These are phyloP conservation scores for Cyphellophora attinorum DNA, from an alignment of 2,329 filamentous ascomycete genomes.

Conservation along the genomic window DNA sequence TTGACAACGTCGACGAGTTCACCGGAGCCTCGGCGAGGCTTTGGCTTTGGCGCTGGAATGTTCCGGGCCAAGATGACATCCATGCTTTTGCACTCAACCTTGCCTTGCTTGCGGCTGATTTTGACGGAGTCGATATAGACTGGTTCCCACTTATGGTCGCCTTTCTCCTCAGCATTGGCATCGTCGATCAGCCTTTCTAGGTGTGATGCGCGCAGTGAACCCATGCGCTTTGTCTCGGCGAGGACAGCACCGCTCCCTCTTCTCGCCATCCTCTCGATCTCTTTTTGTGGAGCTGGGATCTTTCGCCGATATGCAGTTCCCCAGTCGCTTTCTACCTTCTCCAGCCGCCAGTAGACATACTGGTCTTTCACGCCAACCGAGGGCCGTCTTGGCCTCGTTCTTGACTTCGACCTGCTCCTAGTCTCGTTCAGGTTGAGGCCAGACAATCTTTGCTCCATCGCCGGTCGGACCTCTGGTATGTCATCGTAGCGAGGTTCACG, in stretches of 20 bases:
- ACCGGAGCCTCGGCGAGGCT: constrained; percentile 47
- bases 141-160: constrained; percentile 9
- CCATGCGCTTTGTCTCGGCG: constrained; percentile 11
- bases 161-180: constrained; percentile 10
- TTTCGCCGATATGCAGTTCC: constrained; percentile 5
- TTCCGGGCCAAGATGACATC: constrained; percentile 9
- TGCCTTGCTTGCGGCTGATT: constrained; percentile 3
- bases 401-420: too few species aligned
- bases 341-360: constrained; percentile 11
- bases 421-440: constrained; percentile 31
- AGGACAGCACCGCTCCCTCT: constrained; percentile 7
- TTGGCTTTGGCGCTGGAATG: neutral
- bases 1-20: neutral
- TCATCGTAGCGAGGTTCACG: too few species aligned
- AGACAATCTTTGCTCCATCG: constrained; percentile 7
- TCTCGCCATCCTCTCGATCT: constrained; percentile 12
- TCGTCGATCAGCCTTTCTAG: constrained; percentile 8
- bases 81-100: constrained; percentile 12
- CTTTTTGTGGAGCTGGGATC: constrained; percentile 9
- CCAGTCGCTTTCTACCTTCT: constrained; percentile 12
- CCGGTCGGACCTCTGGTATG: neutral
- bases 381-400: neutral
- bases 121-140: constrained; percentile 12
- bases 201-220: constrained; percentile 8
- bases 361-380: constrained; percentile 1